These are phyloP conservation scores for Starmerella potacharoeniae DNA, from an alignment of 805 yeast species.

Conservation along the genomic window DNA sequence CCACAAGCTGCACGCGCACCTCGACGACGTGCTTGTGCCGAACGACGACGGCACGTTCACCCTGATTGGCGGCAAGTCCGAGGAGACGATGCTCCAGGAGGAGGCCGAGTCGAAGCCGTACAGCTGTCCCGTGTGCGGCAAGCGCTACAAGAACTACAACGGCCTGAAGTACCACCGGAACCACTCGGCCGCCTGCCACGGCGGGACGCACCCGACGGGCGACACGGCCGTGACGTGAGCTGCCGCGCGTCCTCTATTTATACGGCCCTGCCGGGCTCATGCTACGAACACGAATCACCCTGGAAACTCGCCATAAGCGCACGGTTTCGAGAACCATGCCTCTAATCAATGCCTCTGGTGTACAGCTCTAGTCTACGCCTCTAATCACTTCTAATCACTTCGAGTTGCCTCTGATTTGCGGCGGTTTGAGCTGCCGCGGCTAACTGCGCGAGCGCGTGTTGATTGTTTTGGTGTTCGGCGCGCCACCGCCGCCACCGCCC, in stretches of 20 bases:
- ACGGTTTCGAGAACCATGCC: too few relatives aligned
- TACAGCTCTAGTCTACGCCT: too few relatives aligned
- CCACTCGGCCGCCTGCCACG: constrained; percentile 42
- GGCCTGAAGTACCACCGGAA: constrained; percentile 95
- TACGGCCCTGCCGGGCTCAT: neutral
- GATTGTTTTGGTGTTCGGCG: too few relatives aligned
- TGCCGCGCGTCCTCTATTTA: neutral
- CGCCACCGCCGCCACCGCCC: too few relatives aligned
- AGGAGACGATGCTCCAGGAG: constrained; percentile 39
- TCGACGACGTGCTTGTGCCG: constrained; percentile 76
- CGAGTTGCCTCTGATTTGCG: too few relatives aligned
- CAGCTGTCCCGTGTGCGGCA: constrained; percentile 95
- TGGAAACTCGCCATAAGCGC: too few relatives aligned
- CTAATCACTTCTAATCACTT: too few relatives aligned
- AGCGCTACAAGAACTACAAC: constrained; percentile 86
- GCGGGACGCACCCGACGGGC: neutral
- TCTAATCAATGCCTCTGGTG: too few relatives aligned
- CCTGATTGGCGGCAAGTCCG: constrained; percentile 80
- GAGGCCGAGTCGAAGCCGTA: constrained; percentile 54
- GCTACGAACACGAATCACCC: neutral
- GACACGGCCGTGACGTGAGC: constrained; percentile 1
- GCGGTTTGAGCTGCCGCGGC: too few relatives aligned
- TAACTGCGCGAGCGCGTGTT: too few relatives aligned
- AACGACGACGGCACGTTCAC: constrained; percentile 88
- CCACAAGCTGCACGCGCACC: constrained; percentile 91